Evolutionary conservation across 2,329 filamentous ascomycete genomes (phyloP).

Genomic region (Metarhizium guizhouense): DNA sequence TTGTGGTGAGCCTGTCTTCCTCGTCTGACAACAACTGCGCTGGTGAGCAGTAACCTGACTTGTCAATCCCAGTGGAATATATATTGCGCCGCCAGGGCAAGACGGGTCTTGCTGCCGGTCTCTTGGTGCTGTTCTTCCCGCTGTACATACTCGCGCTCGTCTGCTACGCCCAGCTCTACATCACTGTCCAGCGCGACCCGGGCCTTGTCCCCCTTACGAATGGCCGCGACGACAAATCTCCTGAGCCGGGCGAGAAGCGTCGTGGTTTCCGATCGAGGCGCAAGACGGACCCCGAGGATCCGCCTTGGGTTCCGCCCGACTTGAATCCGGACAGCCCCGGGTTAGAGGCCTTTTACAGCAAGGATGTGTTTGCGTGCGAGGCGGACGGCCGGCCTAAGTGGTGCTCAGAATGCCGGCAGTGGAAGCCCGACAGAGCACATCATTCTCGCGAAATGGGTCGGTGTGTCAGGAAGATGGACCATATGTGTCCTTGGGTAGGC

Average conservation of each 20-base stretch:
- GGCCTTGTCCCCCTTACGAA: conserved; percentile 57
- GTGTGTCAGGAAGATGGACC: conserved; percentile 86
- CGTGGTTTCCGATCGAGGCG: conserved; percentile 5
- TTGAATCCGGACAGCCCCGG: conserved; percentile 53
- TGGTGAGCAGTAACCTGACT: background rate
- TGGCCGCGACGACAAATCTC: conserved; percentile 27
- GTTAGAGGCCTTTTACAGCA: conserved; percentile 69
- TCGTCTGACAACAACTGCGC: background rate
- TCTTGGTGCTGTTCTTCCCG: conserved; percentile 65
- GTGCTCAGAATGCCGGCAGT: conserved; percentile 76
- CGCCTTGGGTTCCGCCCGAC: conserved; percentile 30
- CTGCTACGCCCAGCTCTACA: conserved; percentile 63
- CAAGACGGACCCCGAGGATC: conserved; percentile 17
- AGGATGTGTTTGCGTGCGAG: conserved; percentile 78
- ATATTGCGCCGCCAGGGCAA: conserved; percentile 45
- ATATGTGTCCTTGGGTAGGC: conserved; percentile 95
- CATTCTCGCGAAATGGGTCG: conserved; percentile 76
- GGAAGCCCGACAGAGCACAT: conserved; percentile 81
- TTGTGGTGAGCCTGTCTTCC: conserved; percentile 46
- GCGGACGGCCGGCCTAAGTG: conserved; percentile 75
- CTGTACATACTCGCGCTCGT: conserved; percentile 57
- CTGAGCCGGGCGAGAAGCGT: conserved; percentile 10
- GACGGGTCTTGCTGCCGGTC: conserved; percentile 51
- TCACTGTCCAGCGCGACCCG: conserved; percentile 59
- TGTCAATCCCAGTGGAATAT: conserved; percentile 49